Evolutionary conservation across 371 early-diverging fungal genomes (phyloP), one percentile per base, ranked within the genome.

Genomic region (Parasitella parasitica): DNA sequence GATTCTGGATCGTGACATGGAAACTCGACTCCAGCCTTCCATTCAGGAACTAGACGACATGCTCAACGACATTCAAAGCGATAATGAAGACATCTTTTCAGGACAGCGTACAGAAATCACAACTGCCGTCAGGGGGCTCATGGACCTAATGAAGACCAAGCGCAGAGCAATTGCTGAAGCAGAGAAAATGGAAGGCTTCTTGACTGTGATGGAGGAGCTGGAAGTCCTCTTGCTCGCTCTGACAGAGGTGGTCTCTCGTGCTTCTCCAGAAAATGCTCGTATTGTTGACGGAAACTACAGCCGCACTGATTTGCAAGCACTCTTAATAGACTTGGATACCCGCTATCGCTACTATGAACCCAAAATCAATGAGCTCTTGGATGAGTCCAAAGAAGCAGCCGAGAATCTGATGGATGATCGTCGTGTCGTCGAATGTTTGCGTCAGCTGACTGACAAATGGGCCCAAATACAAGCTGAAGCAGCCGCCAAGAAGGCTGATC

Each of bases 281-380:
- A 61, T 66, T 0, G 67, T 69, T 2, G 76, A 77, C 15, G 69
- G 77, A 20, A 50, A 51, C 18, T 73, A 72, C 35, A 71, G 70
- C 22, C 77, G 77, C 2, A 74, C 81, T 13, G 86, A 84, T 57
- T 62, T 87, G 8, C 82, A 85, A 46, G 78, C 83, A 3, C 58
- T 85, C 53, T 61, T 78, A 50, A 84, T 84, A 52, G 86, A 86
- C 52, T 63, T 85, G 16, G 82, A 82, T 39, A 81, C 83, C 0
- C 71, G 85, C 8, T 84, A 82, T 58, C 76, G 78, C 7, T 77
- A 84, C 41, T 81, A 80, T 61, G 81, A 83, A 37, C 86, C 84
- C 3, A 74, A 76, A 12, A 77, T 86, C 27, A 58, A 74, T 52
- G 81, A 80, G 26, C 71, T 82, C 32, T 54, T 86, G 59, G 77